Evolutionary conservation across 2,329 filamentous ascomycete genomes (phyloP), one percentile per base, ranked within the genome.

Genomic region (Sarocladium strictum): DNA sequence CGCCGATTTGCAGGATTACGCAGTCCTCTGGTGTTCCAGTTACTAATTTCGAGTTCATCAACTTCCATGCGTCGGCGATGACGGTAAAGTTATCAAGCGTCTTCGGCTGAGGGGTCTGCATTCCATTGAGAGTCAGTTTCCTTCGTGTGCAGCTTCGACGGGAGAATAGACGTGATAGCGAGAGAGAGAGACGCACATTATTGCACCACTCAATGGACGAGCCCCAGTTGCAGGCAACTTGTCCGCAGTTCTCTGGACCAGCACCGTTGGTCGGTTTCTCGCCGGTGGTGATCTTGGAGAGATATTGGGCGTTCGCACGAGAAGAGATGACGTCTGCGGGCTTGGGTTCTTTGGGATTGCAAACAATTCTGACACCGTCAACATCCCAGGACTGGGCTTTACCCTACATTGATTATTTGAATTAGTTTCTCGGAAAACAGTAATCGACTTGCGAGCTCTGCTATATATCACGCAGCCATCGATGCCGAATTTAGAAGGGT

Each of bases 41-140:
- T 51, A n/a, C n/a, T n/a, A 51, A 29, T 17, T 51, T 51, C n/a
- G 47, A 51, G 27, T 51, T 51, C 47, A 51, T 51, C 27, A 51
- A 17, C 10, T 35, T 27, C 27, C 26, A 51, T 3, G 47, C 47
- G n/a, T 35, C 47, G 3, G 47, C 47, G 27, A 51, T 35, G 47
- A 51, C 47, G n/a, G 47, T 51, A 23, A 51, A 51, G 47, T 51
- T 51, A 23, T 51, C 47, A n/a, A 51, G 47, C 19, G 26, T 32
- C 27, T 12, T 51, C 4, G 47, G 47, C 15, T 27, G n/a, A 35
- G 47, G n/a, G 3, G 23, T 51, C 47, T 51, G 47, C 3, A 21
- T 32, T 5, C 37, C 6, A 40, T n/a, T n/a, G n/a, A n/a, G n/a
- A n/a, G n/a, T n/a, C n/a, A n/a, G n/a, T n/a, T n/a, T n/a, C n/a